Evolutionary conservation across 805 yeast species (phyloP), one percentile per base, ranked within the genome.

Genomic region (Wickerhamiella allomyrinae): DNA sequence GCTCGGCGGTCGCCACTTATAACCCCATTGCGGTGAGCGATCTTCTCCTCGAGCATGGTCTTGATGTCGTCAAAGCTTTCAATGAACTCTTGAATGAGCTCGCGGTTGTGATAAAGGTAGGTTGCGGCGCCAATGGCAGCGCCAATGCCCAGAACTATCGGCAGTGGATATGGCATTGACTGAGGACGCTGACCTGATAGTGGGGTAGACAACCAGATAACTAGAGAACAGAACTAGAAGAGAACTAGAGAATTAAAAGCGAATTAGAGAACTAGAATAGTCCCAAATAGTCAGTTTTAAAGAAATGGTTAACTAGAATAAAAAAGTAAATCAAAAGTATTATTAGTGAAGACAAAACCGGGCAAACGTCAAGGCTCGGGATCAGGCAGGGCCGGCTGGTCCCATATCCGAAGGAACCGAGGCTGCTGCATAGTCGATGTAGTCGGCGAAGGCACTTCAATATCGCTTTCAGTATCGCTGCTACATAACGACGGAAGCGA

Each of bases 401-500:
- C 37, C 37, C 37, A 34, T n/a, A 34, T 19, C 11, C 11, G 21
- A 15, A 34, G 21, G 14, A 34, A 34, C 25, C 9, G 27, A 7
- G 24, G 37, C 24, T 20, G 23, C 5, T 5, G 5, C 9, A 8
- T n/a, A 10, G 15, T 7, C 13, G 19, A 11, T 3, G 37, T 5
- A 5, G 17, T 7, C 15, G 37, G 23, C 19, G 25, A 8, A 11
- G 24, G 25, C 25, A 17, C 13, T 14, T 34, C 37, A 6, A 11
- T 7, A 6, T 36, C 39, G 8, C 23, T 15, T 7, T 36, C 39
- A 3, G 39, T 36, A 21, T 36, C 39, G 14, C 39, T 36, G 23
- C 19, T 14, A 14, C 29, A 36, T 9, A 36, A 15, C 14, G 39
- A 36, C 7, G 39, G 39, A 2, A 36, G 39, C 20, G 39, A 36